Base-by-base conservation (phyloP, 139 green algal species). In the Closterium sp. region DNA sequence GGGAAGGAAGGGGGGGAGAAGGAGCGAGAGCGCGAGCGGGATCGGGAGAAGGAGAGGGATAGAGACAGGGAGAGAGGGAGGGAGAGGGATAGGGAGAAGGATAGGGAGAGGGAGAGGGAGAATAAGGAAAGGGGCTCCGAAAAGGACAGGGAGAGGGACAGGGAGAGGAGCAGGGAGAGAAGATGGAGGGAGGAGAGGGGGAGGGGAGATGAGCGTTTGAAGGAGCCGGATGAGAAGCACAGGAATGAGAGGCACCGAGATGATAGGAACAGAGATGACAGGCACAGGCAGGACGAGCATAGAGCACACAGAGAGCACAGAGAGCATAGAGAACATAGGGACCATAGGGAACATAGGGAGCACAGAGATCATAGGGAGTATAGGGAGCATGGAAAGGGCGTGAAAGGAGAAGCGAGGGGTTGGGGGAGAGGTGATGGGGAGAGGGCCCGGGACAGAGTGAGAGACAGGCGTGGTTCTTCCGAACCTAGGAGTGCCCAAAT, bases 351-450 rank as follows among this genome's bases (percentile, higher is more conserved):
- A 9, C 38, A 50, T 50, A 50, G 38, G 38, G 38, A 50, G 38
- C 38, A 50, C 7, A 50, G 38, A 9, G 38, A 50, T 7, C 38
- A 50, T 50, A 11, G 38, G 31, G 28, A 29, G 30, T 17, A 90
- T 84, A 62, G 70, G 29, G 62, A 62, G 88, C 70, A 62, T 85
- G 27, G 88, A 17, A 89, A 92, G 70, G 45, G 70, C 19, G 38
- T 92, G 45, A 89, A 91, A 17, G 27, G n/a, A 92, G 70, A 92
- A 30, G 31, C n/a, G 11, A 92, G 90, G 3, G 70, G 32, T 4
- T 45, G 50, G 70, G 62, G 91, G 89, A 92, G 28, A 93, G 87
- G 31, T 88, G 24, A 93, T 3, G 88, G 88, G 27, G 29, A 70
- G 28, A 32, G 88, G 90, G 1, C 70, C 0, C 89, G 89, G 21